Percentiles rank a stretch among this genome's conserved stretches.
These are phyloP conservation scores for Neonectria coccinea DNA, from an alignment of 2,329 filamentous ascomycete species.

Conservation along the genomic window DNA sequence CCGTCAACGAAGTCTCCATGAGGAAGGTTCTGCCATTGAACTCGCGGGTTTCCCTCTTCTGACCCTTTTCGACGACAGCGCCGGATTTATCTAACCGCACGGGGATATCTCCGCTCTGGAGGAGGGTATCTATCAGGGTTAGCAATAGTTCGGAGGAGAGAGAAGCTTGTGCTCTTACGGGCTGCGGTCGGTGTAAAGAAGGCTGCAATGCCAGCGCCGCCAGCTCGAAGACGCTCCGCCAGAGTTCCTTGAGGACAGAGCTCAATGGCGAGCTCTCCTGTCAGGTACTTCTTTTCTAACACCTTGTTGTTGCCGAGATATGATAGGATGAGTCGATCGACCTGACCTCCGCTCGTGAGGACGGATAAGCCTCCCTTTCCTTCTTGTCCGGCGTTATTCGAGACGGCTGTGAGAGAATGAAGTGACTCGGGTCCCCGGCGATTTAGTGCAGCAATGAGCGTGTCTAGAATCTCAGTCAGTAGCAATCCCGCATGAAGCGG, in stretches of 20 bases:
- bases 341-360: constrained; percentile 75
- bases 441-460: constrained; percentile 76
- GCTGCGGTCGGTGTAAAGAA: constrained; percentile 84
- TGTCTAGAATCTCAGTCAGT: constrained; percentile 62
- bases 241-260: constrained; percentile 82
- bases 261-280: constrained; percentile 79
- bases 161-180: constrained; percentile 55
- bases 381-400: constrained; percentile 82
- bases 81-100: constrained; percentile 70
- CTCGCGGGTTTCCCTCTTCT: constrained; percentile 75
- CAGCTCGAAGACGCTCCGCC: constrained; percentile 78
- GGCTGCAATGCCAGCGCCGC: constrained; percentile 80
- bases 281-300: constrained; percentile 79
- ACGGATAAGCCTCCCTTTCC: constrained; percentile 76
- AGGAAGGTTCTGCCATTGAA: constrained; percentile 80
- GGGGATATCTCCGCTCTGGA: constrained; percentile 77
- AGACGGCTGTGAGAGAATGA: constrained; percentile 78
- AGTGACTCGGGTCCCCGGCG: constrained; percentile 70
- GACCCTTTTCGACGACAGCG: constrained; percentile 71
- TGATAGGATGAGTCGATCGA: constrained; percentile 78
- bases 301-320: constrained; percentile 83
- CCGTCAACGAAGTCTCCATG: constrained; percentile 81
- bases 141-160: constrained; percentile 3
- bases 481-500: background rate
- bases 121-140: constrained; percentile 64